phyloP scores from a whole-genome alignment of 768 basidiomycete genomes.

The Pulveroboletus frians region DNA sequence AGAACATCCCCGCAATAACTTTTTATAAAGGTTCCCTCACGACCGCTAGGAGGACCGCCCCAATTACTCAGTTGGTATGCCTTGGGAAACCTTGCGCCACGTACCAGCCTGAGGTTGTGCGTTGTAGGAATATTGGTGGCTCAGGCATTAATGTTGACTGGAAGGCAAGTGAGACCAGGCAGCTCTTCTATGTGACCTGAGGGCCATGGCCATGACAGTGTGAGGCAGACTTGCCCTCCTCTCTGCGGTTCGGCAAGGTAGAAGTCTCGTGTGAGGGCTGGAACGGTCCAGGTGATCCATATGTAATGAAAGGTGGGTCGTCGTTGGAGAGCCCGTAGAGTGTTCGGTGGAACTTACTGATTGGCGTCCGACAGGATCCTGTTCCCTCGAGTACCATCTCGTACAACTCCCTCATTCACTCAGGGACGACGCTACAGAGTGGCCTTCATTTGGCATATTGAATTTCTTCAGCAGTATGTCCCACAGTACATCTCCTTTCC shows the following conservation, averaged over 20 bases:
- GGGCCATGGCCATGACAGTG: conserved; percentile 46
- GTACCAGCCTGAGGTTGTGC: conserved; percentile 80
- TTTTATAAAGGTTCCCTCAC: conserved; percentile 73
- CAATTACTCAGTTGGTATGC: conserved; percentile 78
- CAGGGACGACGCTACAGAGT: conserved; percentile 12
- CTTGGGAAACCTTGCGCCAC: conserved; percentile 69
- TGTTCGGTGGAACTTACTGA: not conserved
- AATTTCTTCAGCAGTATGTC: conserved; percentile 23
- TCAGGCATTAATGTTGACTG: conserved; percentile 80
- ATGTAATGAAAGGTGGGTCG: conserved; percentile 73
- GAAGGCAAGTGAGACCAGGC: conserved; percentile 53
- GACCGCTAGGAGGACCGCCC: conserved; percentile 53
- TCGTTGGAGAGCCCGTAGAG: not conserved
- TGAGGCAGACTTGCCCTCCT: conserved; percentile 82
- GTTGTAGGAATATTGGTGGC: conserved; percentile 78
- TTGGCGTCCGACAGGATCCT: conserved; percentile 55
- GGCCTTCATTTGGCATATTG: conserved; percentile 8
- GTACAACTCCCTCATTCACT: conserved; percentile 53
- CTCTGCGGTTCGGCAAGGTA: conserved; percentile 77
- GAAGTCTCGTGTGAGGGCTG: conserved; percentile 92
- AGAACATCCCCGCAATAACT: conserved; percentile 67
- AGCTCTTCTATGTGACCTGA: conserved; percentile 7
- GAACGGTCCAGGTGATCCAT: conserved; percentile 73
- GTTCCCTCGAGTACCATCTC: conserved; percentile 79
- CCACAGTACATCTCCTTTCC: not conserved